Evolutionary conservation across 305 asterid genomes (phyloP).

Genomic region (Coffea humblotiana): DNA sequence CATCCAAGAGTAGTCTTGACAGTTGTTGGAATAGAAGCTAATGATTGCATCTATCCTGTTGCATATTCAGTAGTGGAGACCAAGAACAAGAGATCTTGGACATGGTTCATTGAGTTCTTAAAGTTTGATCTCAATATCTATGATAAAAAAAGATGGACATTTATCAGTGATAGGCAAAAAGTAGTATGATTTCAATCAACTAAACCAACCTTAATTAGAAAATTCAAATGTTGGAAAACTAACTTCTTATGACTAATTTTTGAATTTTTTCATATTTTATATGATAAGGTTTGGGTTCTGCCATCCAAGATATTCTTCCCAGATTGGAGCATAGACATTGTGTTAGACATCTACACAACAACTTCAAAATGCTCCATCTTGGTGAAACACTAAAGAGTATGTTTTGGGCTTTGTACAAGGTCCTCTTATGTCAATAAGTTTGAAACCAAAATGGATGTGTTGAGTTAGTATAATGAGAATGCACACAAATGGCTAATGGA

Average conservation of each 20-base stretch:
- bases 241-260: background rate
- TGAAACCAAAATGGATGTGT: background rate
- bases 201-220: too few species aligned
- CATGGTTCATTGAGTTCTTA: background rate
- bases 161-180: background rate
- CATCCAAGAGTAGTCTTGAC: background rate
- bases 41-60: background rate
- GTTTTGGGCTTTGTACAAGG: background rate
- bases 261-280: background rate
- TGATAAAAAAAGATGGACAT: background rate
- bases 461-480: background rate
- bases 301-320: background rate
- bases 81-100: background rate
- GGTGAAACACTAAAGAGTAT: background rate
- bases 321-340: background rate
- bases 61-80: background rate
- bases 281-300: background rate
- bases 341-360: background rate
- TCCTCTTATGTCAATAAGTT: background rate
- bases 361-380: background rate
- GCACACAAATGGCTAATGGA: background rate
- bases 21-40: background rate
- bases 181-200: background rate
- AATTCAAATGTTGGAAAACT: background rate
- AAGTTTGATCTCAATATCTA: background rate